Percentiles rank a stretch among this genome's conserved stretches.
phyloP scores from a whole-genome alignment of 768 basidiomycete genomes.

The Mycena galericulata region DNA sequence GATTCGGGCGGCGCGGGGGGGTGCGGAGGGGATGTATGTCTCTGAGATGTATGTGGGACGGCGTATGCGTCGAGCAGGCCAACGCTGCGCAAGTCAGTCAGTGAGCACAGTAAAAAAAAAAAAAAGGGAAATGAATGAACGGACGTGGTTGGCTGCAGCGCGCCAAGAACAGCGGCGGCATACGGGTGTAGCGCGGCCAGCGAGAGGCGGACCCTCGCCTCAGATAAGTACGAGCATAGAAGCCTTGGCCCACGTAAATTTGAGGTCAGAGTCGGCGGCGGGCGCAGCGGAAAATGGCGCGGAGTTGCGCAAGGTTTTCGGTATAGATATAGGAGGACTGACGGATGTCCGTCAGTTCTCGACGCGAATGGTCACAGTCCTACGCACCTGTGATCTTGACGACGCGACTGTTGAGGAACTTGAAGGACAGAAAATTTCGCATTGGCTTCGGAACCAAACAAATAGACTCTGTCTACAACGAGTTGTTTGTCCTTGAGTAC shows the following conservation, averaged over 20 bases:
- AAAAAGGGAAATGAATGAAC: conserved; percentile 11
- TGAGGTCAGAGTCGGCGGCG: no score
- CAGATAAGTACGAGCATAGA: conserved; percentile 66
- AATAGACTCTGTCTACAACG: no score
- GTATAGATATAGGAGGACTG: no score
- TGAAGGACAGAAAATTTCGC: no score
- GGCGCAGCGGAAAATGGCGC: no score
- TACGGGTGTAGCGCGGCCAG: conserved; percentile 63
- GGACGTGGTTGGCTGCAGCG: conserved; percentile 61
- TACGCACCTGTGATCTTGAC: no score
- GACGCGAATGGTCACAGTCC: no score
- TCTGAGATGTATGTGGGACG: conserved; percentile 59
- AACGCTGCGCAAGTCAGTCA: conserved; percentile 47
- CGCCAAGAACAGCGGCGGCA: conserved; percentile 54
- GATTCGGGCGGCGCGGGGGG: conserved; percentile 26
- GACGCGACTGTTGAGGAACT: no score
- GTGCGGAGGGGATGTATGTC: conserved; percentile 48
- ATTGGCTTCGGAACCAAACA: no score
- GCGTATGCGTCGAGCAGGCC: conserved; percentile 67
- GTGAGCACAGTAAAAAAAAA: neutral
- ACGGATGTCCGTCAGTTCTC: no score
- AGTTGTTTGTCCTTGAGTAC: no score
- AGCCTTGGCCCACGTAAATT: conserved; percentile 60
- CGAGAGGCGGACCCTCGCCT: conserved; percentile 61
- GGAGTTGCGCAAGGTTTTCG: no score